These are phyloP conservation scores for Neurospora cerealis DNA, from an alignment of 495 filamentous ascomycete species.

Conservation along the genomic window DNA sequence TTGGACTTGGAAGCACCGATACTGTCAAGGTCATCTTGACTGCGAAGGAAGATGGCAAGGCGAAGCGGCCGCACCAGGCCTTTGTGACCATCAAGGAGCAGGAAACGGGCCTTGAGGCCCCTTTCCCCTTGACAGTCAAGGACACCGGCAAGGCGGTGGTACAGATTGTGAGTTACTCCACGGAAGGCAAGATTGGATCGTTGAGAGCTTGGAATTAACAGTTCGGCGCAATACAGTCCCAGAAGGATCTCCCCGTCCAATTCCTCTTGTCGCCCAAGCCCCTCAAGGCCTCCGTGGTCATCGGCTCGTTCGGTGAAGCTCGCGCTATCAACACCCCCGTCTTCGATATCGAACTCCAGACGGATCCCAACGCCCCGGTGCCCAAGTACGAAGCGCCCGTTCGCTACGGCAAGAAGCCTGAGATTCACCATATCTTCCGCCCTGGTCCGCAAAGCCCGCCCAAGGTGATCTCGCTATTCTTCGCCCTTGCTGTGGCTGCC, in stretches of 20 bases:
- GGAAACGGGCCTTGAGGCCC: conserved; percentile 71
- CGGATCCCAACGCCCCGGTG: conserved; percentile 50
- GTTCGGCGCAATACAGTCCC: conserved; percentile 44
- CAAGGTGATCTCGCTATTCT: conserved; percentile 70
- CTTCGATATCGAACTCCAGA: conserved; percentile 46
- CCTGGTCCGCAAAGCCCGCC: conserved; percentile 69
- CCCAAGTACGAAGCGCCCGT: conserved; percentile 53
- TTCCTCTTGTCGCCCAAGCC: conserved; percentile 57
- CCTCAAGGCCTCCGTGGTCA: conserved; percentile 65
- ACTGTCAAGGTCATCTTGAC: conserved; percentile 76
- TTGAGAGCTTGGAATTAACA: conserved; percentile 1
- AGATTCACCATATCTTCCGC: conserved; percentile 91
- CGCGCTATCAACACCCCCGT: conserved; percentile 58
- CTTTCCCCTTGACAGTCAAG: conserved; percentile 76
- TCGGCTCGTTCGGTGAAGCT: conserved; percentile 78
- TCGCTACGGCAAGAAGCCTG: conserved; percentile 69
- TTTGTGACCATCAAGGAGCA: conserved; percentile 75
- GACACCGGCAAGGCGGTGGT: conserved; percentile 77
- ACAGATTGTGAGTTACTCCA: conserved; percentile 55
- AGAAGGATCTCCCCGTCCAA: conserved; percentile 83
- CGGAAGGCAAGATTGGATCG: background rate
- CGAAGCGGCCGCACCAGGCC: conserved; percentile 83
- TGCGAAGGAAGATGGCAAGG: conserved; percentile 63
- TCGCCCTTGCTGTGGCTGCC: conserved; percentile 58
- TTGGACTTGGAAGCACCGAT: conserved; percentile 59